A percentile compares a stretch with the other conserved stretches of the same genome.
These are phyloP conservation scores for Plasmodium adleri DNA, from an alignment of 169 alveolate species.

Conservation along the genomic window DNA sequence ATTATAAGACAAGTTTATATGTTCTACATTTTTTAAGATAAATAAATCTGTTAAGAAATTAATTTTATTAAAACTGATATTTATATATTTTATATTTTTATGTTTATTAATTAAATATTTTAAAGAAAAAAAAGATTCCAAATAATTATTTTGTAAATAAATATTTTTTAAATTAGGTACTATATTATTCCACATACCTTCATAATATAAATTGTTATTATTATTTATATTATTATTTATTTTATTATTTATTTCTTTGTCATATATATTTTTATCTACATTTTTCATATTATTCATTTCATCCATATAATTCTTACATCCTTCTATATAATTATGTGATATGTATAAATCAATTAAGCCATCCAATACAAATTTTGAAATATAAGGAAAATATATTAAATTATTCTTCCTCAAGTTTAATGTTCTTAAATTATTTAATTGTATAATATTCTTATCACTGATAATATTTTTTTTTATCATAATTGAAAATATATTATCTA, in stretches of 20 bases:
- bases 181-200: conserved; percentile 12
- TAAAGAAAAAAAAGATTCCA: conserved; percentile 18
- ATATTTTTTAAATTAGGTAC: conserved; percentile 28
- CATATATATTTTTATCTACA: background rate
- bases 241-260: background rate
- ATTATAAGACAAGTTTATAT: conserved; percentile 33
- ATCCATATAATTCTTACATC: background rate
- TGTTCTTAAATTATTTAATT: conserved; percentile 25
- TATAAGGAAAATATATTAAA: conserved; percentile 6
- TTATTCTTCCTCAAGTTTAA: conserved; percentile 19
- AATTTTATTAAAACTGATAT: conserved; percentile 32
- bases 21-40: conserved; percentile 19
- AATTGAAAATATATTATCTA: conserved; percentile 10
- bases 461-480: conserved; percentile 14
- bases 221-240: too few relatives aligned
- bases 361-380: background rate
- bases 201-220: background rate
- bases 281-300: background rate
- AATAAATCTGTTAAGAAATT: conserved; percentile 2
- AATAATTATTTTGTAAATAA: conserved; percentile 35
- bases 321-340: conserved; percentile 23
- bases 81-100: conserved; percentile 20
- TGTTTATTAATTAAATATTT: conserved; percentile 28
- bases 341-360: conserved; percentile 1
- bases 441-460: conserved; percentile 2